These are phyloP conservation scores for Chenopodium quinoa DNA, from an alignment of 148 eudicot species.

Conservation along the genomic window DNA sequence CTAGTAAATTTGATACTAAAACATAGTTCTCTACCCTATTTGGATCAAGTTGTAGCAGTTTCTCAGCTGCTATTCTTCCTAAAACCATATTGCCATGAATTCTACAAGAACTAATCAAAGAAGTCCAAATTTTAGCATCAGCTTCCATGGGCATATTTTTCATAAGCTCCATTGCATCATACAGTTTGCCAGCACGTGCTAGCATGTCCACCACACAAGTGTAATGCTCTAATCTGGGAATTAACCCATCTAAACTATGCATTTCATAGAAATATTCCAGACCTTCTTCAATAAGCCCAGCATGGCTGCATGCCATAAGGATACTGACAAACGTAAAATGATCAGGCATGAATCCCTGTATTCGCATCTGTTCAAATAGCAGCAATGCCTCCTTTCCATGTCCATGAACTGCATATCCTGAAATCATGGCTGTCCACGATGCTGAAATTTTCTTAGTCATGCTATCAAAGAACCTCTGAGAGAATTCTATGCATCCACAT, in stretches of 20 bases:
- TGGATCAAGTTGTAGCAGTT: conserved; percentile 45
- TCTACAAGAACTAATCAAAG: conserved; percentile 56
- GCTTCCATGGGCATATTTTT: conserved; percentile 51
- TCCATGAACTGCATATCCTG: conserved; percentile 71
- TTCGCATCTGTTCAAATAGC: conserved; percentile 47
- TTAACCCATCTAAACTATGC: conserved; percentile 42
- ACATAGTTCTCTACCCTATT: conserved; percentile 50
- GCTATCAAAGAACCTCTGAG: conserved; percentile 45
- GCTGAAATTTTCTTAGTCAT: conserved; percentile 34
- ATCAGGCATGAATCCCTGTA: conserved; percentile 47
- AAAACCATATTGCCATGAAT: conserved; percentile 35
- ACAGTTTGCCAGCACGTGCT: conserved; percentile 54
- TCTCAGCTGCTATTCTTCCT: conserved; percentile 49
- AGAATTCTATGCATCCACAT: conserved; percentile 49
- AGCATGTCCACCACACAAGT: conserved; percentile 69
- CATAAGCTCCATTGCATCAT: conserved; percentile 49
- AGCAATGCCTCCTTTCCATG: conserved; percentile 40
- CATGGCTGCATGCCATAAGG: conserved; percentile 55
- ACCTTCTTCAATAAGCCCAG: conserved; percentile 56
- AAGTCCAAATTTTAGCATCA: conserved; percentile 61
- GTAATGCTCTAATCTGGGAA: conserved; percentile 64
- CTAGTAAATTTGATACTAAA: conserved; percentile 50
- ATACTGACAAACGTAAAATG: conserved; percentile 44
- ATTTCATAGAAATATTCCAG: conserved; percentile 42
- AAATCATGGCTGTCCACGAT: conserved; percentile 54